Conservation (phyloP, 2,329 filamentous ascomycete genomes). For the Coniella lustricola region DNA sequence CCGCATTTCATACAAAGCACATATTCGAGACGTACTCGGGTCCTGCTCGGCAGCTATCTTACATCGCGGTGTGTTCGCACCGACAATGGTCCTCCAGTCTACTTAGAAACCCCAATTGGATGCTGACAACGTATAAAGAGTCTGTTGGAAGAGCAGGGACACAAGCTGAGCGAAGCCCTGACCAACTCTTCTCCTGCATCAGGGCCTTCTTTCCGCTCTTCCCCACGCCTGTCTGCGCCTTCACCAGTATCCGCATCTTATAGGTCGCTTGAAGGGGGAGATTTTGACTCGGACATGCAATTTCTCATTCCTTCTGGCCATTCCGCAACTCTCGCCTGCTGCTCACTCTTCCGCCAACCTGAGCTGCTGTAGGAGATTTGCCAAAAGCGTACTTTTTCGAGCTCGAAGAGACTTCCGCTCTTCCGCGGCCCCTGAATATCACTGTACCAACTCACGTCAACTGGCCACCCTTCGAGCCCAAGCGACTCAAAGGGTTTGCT, state of each 20-base stretch:
- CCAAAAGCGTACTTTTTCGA: constrained; percentile 28
- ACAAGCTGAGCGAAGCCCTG: constrained; percentile 17
- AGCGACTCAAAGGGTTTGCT: constrained; percentile 22
- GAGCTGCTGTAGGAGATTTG: constrained; percentile 26
- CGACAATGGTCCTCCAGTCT: too few relatives aligned
- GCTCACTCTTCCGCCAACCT: constrained; percentile 27
- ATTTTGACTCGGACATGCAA: constrained; percentile 24
- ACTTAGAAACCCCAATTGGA: too few relatives aligned
- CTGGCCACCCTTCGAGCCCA: constrained; percentile 24
- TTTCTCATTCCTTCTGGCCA: constrained; percentile 31
- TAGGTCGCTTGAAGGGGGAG: constrained; percentile 15
- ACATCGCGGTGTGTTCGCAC: too few relatives aligned
- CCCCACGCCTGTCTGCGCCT: constrained; percentile 5
- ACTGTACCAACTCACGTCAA: constrained; percentile 20
- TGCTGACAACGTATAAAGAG: constrained; percentile 7
- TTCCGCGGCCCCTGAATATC: constrained; percentile 25
- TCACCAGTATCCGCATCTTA: constrained; percentile 15
- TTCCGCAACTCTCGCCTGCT: constrained; percentile 28
- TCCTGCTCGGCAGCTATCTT: too few relatives aligned
- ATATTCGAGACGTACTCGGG: constrained; percentile 20
- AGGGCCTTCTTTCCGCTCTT: constrained; percentile 11
- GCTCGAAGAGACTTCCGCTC: constrained; percentile 26
- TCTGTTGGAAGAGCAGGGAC: constrained; percentile 22
- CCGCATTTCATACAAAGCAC: constrained; percentile 20
- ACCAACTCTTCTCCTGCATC: constrained; percentile 6